Percentiles rank a stretch among this genome's conserved stretches.
phyloP scores from a whole-genome alignment of 768 basidiomycete species.

The Amanita pallidorosea region DNA sequence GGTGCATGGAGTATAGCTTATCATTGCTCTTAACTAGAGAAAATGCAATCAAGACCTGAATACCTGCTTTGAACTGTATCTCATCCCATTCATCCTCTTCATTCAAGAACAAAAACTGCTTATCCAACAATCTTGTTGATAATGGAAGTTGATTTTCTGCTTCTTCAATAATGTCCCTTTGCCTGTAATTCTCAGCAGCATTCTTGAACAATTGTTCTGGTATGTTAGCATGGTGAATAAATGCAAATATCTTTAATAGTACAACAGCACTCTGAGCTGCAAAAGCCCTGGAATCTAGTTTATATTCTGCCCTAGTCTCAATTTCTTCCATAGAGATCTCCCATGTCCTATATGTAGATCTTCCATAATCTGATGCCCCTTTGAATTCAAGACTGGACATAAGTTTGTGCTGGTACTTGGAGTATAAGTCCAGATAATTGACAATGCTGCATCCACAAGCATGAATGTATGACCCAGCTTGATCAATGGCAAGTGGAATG shows the following conservation, averaged over 20 bases:
- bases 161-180: background rate
- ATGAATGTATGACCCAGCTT: constrained; percentile 5
- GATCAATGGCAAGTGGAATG: constrained; percentile 9
- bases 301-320: background rate
- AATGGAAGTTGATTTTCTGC: background rate
- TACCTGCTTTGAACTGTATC: background rate
- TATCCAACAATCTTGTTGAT: background rate
- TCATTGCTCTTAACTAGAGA: too few species aligned
- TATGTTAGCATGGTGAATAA: background rate
- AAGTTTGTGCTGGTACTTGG: too few species aligned
- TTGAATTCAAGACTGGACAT: background rate
- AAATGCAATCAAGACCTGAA: background rate
- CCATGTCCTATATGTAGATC: background rate
- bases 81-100: background rate
- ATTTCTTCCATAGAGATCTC: background rate
- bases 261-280: background rate
- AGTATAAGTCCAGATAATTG: background rate
- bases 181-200: background rate
- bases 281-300: background rate
- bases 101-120: background rate
- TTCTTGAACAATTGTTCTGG: background rate
- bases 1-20: too few species aligned
- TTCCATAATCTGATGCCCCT: background rate
- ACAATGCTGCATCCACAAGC: background rate
- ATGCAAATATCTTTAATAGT: background rate